Evolutionary conservation across 169 alveolate genomes (phyloP).

Genomic region (Plasmodium billcollinsi): DNA sequence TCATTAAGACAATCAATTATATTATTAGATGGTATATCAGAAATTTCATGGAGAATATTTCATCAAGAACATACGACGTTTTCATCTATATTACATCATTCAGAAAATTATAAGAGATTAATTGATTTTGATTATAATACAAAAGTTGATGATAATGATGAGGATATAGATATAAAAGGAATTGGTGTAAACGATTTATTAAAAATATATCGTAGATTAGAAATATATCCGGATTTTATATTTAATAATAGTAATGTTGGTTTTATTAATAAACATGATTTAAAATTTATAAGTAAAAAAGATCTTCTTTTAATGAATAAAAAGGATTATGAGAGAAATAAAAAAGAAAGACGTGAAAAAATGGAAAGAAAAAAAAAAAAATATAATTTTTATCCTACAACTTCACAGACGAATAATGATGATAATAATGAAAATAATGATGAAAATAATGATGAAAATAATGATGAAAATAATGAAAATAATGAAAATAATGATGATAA

Average conservation of each 20-base stretch:
- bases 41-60: constrained; percentile 67
- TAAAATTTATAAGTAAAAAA: constrained; percentile 8
- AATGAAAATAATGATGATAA: not conserved
- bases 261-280: constrained; percentile 36
- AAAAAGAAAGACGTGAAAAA: not conserved
- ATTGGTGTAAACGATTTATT: constrained; percentile 53
- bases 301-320: constrained; percentile 33
- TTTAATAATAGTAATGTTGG: constrained; percentile 24
- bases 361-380: constrained; percentile 3
- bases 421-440: not conserved
- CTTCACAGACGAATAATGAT: not conserved
- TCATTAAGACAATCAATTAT: constrained; percentile 52
- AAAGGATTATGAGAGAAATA: constrained; percentile 19
- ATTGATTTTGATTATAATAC: constrained; percentile 56
- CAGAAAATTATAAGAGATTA: constrained; percentile 36
- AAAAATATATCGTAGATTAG: constrained; percentile 31
- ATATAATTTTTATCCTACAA: not conserved
- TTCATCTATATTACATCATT: constrained; percentile 45
- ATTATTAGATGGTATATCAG: constrained; percentile 50
- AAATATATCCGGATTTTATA: constrained; percentile 43
- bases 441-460: not conserved
- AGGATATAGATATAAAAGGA: constrained; percentile 42
- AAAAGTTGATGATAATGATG: constrained; percentile 43
- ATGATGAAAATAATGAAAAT: not conserved
- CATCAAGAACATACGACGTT: constrained; percentile 58